These are phyloP conservation scores for Medicago truncatula DNA, from an alignment of 306 rosid species.

Conservation along the genomic window DNA sequence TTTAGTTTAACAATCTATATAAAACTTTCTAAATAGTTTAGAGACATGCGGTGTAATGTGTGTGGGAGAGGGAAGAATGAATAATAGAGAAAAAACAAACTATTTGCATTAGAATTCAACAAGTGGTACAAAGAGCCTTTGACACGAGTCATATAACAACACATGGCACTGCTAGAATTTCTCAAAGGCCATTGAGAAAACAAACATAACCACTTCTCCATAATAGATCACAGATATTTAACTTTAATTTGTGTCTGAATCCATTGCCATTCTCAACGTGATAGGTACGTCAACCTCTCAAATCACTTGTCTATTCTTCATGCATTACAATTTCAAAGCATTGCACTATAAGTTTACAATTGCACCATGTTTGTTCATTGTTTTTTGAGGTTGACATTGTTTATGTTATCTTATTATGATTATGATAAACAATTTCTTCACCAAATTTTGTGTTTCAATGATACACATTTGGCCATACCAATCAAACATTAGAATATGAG, in stretches of 20 bases:
- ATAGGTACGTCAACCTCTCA: constrained; percentile 44
- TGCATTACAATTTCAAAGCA: constrained; percentile 33
- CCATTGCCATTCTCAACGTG: constrained; percentile 37
- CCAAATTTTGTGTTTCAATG: neutral
- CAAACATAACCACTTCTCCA: constrained; percentile 32
- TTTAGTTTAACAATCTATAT: too few species aligned
- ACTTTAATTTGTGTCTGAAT: constrained; percentile 31
- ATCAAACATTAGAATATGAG: constrained; percentile 18
- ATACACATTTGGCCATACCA: constrained; percentile 3
- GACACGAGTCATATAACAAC: constrained; percentile 40
- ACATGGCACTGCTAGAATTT: constrained; percentile 51
- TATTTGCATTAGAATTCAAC: neutral
- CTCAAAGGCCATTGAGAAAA: constrained; percentile 34
- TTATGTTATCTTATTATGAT: constrained; percentile 3
- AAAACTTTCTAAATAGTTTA: too few species aligned
- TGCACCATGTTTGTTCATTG: constrained; percentile 14
- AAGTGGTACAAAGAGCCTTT: constrained; percentile 36
- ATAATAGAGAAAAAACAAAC: too few species aligned
- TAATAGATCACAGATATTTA: constrained; percentile 28
- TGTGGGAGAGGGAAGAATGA: too few species aligned
- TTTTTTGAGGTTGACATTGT: neutral
- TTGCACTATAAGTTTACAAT: constrained; percentile 24
- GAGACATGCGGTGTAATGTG: too few species aligned
- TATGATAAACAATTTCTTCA: constrained; percentile 20
- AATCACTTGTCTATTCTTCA: constrained; percentile 12